Percentiles rank a stretch among this genome's conserved stretches.
These are phyloP conservation scores for Jaapia argillacea DNA, from an alignment of 768 basidiomycete species.

Conservation along the genomic window DNA sequence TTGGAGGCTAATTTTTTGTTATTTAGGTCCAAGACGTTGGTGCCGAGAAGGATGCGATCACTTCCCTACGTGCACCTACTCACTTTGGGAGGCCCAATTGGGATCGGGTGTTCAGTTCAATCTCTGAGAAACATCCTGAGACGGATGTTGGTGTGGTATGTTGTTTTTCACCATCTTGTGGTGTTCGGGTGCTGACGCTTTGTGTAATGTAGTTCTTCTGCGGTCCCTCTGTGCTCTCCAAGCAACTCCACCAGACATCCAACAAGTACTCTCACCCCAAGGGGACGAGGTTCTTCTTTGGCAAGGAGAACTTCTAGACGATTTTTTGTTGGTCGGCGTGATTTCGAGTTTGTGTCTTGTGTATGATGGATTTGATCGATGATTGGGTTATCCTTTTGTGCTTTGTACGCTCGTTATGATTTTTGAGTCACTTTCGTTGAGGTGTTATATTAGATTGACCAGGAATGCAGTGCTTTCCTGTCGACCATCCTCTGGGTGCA, in stretches of 20 bases:
- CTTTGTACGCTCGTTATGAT: no score
- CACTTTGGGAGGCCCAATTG: constrained; percentile 89
- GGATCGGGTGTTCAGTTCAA: constrained; percentile 63
- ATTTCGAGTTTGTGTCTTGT: no score
- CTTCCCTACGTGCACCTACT: constrained; percentile 80
- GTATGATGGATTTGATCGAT: no score
- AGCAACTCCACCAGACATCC: constrained; percentile 61
- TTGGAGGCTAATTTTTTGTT: constrained; percentile 1
- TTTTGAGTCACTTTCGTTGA: no score
- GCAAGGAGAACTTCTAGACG: constrained; percentile 32
- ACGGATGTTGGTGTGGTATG: constrained; percentile 84
- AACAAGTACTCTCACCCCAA: constrained; percentile 80
- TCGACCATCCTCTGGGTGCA: no score
- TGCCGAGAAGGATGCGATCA: constrained; percentile 87
- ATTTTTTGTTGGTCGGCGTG: no score
- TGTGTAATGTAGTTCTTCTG: constrained; percentile 77
- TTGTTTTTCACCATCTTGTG: constrained; percentile 8
- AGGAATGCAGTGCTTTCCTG: no score
- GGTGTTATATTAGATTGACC: no score
- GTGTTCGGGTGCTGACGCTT: constrained; percentile 3
- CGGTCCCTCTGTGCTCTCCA: constrained; percentile 66
- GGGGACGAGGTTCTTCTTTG: constrained; percentile 83
- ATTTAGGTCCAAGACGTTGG: constrained; percentile 78
- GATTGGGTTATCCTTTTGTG: no score
- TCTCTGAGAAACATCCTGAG: constrained; percentile 75